phyloP scores from a whole-genome alignment of 2,329 filamentous ascomycete species.

The Phialophora macrospora region DNA sequence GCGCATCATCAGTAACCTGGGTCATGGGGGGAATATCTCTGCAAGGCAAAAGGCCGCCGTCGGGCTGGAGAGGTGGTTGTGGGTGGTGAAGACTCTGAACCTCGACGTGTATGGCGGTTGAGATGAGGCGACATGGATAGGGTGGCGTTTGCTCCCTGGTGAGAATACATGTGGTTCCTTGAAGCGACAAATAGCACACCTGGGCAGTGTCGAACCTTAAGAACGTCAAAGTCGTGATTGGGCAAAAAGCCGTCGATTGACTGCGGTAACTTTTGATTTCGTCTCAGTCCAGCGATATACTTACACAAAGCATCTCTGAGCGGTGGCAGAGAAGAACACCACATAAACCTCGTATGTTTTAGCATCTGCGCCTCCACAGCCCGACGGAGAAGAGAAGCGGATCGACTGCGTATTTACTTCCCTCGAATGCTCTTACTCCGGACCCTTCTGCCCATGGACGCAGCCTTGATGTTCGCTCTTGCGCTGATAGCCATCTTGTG shows the following conservation, averaged over 20 bases:
- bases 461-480: constrained; percentile 69
- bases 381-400: background rate
- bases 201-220: background rate
- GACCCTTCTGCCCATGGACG: constrained; percentile 40
- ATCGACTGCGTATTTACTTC: constrained; percentile 3
- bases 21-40: constrained; percentile 16
- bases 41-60: constrained; percentile 17
- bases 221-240: background rate
- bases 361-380: no score
- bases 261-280: background rate
- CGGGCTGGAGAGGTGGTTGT: constrained; percentile 16
- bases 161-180: background rate
- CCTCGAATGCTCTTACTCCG: constrained; percentile 18
- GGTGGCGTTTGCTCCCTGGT: background rate
- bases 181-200: background rate
- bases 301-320: background rate
- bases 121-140: background rate
- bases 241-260: background rate
- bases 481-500: constrained; percentile 82
- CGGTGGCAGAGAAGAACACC: background rate
- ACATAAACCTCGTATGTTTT: background rate
- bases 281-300: background rate
- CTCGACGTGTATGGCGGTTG: constrained; percentile 5
- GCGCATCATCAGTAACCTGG: constrained; percentile 14
- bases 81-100: constrained; percentile 19